These are phyloP conservation scores for Tricholoma sp. DNA, from an alignment of 768 basidiomycete species.

Conservation along the genomic window DNA sequence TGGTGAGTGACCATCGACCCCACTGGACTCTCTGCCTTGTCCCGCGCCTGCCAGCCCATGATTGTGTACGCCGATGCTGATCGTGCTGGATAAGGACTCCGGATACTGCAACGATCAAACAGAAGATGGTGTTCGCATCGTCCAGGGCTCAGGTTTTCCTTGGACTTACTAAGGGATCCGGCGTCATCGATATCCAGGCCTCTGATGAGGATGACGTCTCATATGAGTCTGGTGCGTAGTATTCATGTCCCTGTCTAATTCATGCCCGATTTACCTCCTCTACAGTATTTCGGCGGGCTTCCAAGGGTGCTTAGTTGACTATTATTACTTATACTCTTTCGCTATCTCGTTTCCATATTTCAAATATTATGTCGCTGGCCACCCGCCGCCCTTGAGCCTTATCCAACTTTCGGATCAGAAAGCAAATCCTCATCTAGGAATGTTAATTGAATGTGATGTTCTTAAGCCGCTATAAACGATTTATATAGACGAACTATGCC, in stretches of 20 bases:
- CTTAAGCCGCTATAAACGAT: neutral
- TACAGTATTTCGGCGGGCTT: neutral
- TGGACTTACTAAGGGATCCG: neutral
- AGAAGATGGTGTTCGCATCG: constrained; percentile 91
- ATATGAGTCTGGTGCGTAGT: neutral
- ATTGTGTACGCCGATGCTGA: constrained; percentile 17
- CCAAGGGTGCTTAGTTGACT: neutral
- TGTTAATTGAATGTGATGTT: neutral
- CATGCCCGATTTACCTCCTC: neutral
- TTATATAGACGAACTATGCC: neutral
- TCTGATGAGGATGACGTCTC: constrained; percentile 1
- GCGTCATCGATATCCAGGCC: neutral
- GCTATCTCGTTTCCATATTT: neutral
- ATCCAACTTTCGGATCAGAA: neutral
- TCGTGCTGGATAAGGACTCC: constrained; percentile 62
- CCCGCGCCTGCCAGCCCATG: neutral
- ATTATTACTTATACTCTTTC: neutral
- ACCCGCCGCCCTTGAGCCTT: neutral
- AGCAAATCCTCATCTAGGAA: neutral
- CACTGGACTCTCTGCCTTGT: neutral
- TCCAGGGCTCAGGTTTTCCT: constrained; percentile 46
- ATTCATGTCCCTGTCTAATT: neutral
- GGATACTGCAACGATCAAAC: constrained; percentile 76
- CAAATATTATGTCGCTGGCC: neutral
- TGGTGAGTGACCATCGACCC: constrained; percentile 55